Percentiles rank a stretch among this genome's conserved stretches.
Conservation (phyloP, 139 green algal genomes). For the Pleodorina starrii region DNA sequence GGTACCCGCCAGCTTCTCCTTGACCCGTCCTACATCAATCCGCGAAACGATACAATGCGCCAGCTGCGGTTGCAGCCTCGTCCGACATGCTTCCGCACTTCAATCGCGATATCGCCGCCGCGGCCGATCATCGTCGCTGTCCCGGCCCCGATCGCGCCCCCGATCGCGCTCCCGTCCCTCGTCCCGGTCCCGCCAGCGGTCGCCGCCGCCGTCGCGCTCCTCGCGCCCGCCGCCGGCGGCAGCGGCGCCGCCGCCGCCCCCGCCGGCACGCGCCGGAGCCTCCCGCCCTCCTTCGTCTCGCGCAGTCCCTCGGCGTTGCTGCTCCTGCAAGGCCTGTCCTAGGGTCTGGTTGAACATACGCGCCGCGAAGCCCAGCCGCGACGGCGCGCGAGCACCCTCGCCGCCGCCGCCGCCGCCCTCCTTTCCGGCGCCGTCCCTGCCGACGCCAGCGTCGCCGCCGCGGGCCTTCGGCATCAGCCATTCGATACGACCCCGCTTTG, state of each 20-base stretch:
- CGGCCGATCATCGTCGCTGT: constrained; percentile 27
- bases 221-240: background rate
- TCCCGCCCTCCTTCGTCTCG: background rate
- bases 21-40: too few species aligned
- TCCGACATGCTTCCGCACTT: too few species aligned
- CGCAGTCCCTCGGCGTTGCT: background rate
- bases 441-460: too few species aligned
- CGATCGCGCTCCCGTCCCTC: background rate
- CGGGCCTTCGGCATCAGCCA: background rate
- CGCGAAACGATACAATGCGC: too few species aligned
- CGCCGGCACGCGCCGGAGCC: background rate
- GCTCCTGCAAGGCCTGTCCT: constrained; percentile 22
- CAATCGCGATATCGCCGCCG: constrained; percentile 22
- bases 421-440: background rate
- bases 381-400: background rate
- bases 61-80: too few species aligned
- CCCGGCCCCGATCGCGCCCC: background rate
- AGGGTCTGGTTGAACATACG: constrained; percentile 28
- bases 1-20: too few species aligned
- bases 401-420: background rate
- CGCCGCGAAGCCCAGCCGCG: background rate
- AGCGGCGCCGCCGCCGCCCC: background rate
- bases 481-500: background rate
- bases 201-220: background rate
- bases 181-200: background rate